Conservation (phyloP, 2,329 filamentous ascomycete genomes). For the Fusarium armeniacum region DNA sequence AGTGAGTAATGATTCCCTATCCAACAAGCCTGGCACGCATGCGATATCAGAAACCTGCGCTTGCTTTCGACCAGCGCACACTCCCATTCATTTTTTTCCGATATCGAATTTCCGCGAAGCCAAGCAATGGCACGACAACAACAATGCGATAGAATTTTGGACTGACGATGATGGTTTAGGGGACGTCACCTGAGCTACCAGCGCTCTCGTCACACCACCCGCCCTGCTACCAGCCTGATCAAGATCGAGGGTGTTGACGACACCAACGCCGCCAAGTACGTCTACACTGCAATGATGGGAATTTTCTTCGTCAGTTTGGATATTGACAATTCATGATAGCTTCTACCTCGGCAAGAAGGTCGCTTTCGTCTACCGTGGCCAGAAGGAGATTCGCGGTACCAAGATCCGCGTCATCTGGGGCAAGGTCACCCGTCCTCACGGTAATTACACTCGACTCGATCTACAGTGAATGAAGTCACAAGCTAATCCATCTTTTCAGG, state of each 20-base stretch:
- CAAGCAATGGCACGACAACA: slow-evolving; percentile 43
- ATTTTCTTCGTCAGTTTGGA: slow-evolving; percentile 9
- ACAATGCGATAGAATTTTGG: slow-evolving; percentile 44
- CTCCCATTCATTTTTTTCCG: slow-evolving; percentile 33
- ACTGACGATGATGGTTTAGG: slow-evolving; percentile 66
- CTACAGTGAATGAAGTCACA: neutral
- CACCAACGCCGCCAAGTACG: slow-evolving; percentile 87
- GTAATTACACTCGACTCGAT: slow-evolving; percentile 64
- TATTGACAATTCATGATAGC: slow-evolving; percentile 58
- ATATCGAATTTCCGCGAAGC: slow-evolving; percentile 47
- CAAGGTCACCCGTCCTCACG: slow-evolving; percentile 96
- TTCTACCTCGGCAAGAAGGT: slow-evolving; percentile 99
- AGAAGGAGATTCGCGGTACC: slow-evolving; percentile 94
- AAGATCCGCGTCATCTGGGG: slow-evolving; percentile 99
- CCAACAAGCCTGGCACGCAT: slow-evolving; percentile 28
- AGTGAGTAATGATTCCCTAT: slow-evolving; percentile 72
- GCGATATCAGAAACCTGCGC: slow-evolving; percentile 32
- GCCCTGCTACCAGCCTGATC: slow-evolving; percentile 92
- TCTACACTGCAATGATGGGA: slow-evolving; percentile 43
- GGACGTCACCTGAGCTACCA: slow-evolving; percentile 99
- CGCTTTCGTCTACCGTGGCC: slow-evolving; percentile 97
- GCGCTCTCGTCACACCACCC: slow-evolving; percentile 92
- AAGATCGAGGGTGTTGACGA: slow-evolving; percentile 99
- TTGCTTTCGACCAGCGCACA: slow-evolving; percentile 32
- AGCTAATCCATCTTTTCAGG: slow-evolving; percentile 64